Conservation (phyloP, 768 basidiomycete genomes). For the Cystobasidiopsis lactophilus region DNA sequence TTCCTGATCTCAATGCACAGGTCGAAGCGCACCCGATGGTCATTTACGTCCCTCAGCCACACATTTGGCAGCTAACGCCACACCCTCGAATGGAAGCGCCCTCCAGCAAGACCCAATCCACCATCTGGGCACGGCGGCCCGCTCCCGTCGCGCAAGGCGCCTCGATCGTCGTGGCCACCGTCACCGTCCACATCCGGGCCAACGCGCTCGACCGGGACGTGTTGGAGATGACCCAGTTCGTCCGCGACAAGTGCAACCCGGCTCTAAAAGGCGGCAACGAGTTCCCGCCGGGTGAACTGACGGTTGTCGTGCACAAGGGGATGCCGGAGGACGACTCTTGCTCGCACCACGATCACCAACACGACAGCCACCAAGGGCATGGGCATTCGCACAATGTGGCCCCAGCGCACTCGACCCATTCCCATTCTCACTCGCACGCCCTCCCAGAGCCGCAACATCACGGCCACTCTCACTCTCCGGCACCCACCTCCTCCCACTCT, state of each 20-base stretch:
- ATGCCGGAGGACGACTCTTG: neutral
- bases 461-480: neutral
- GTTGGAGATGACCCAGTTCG: constrained; percentile 49
- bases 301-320: neutral
- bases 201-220: constrained; percentile 50
- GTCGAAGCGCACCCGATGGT: constrained; percentile 69
- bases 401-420: neutral
- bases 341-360: neutral
- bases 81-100: constrained; percentile 18
- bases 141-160: constrained; percentile 16
- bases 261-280: neutral
- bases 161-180: constrained; percentile 32
- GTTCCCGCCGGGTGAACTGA: neutral
- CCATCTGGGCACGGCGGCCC: constrained; percentile 2
- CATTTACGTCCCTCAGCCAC: constrained; percentile 57
- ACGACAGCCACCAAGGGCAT: neutral
- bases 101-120: constrained; percentile 5
- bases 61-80: constrained; percentile 67
- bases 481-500: no score
- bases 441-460: neutral
- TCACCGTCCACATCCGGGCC: constrained; percentile 50
- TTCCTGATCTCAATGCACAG: constrained; percentile 24
- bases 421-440: neutral
- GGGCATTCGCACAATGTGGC: neutral
- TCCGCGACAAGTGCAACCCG: constrained; percentile 32